Evolutionary conservation across 495 filamentous ascomycete species (phyloP), one percentile per base, ranked within the genome.

Genomic region (Lepraria neglecta): DNA sequence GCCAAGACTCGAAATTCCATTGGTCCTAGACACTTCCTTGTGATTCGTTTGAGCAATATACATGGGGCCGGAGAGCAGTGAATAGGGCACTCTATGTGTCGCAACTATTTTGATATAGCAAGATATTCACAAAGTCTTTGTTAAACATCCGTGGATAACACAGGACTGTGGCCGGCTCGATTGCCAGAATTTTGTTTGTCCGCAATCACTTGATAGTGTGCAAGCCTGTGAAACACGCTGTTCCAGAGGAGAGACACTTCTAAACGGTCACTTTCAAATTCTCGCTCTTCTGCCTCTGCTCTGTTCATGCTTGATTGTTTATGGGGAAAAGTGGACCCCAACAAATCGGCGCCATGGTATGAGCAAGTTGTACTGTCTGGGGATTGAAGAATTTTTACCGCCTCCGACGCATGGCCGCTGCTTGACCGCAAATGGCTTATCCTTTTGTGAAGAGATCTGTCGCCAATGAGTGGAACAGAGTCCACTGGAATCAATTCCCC

Each of bases 1-100:
- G 61, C 61, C 52, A 61, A 63, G 56, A 15, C 58, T 43, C n/a
- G 9, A 40, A 52, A 17, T 1, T 44, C 12, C 11, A 7, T 10
- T 11, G 7, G 35, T 38, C 35, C 35, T 11, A 10, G 35, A 38
- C 12, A 28, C 11, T 30, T 44, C 17, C 30, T 28, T 38, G 24
- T 35, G 35, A 42, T 35, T 24, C 21, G 10, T 19, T 31, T 31
- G 6, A 4, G 15, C 9, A 24, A 24, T 17, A 9, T 21, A n/a
- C 47, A 40, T 31, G 24, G n/a, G 1, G 31, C 7, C 15, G 17
- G 15, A 35, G 6, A 38, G 7, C 9, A 19, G 31, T 38, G n/a
- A 11, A 54, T 12, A 33, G 17, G 10, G n/a, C 21, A 31, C 9
- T n/a, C 5, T n/a, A 17, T 31, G 1, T 33, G 5, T 21, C 3